A percentile compares a stretch with the other conserved stretches of the same genome.
phyloP scores from a whole-genome alignment of 768 basidiomycete genomes.

The Sarcodon sp. region DNA sequence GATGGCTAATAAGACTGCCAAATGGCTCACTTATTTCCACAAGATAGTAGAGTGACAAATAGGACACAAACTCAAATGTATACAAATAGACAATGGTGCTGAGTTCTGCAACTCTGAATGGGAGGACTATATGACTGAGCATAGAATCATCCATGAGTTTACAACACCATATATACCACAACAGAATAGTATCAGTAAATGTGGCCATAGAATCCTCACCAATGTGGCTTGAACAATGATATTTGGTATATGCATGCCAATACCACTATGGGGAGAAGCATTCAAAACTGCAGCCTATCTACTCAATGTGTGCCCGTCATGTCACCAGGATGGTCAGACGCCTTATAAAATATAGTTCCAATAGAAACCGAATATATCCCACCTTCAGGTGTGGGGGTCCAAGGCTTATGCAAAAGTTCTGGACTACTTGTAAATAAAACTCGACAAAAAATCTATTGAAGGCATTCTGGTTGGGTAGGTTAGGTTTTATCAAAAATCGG shows the following conservation, averaged over 20 bases:
- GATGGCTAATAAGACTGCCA: conserved; percentile 2
- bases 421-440: conserved; percentile 7
- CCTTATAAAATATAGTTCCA: conserved; percentile 5
- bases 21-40: conserved; percentile 1
- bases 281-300: conserved; percentile 10
- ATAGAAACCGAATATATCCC: conserved; percentile 5
- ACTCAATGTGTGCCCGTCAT: conserved; percentile 9
- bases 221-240: conserved; percentile 20
- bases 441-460: conserved; percentile 2
- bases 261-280: conserved; percentile 2
- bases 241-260: background rate
- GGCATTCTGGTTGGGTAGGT: conserved; percentile 12
- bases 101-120: background rate
- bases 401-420: conserved; percentile 9
- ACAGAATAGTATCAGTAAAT: conserved; percentile 31
- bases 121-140: background rate
- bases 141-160: background rate
- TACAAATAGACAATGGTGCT: conserved; percentile 6
- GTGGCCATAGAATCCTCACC: conserved; percentile 21
- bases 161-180: conserved; percentile 12
- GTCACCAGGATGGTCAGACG: conserved; percentile 4
- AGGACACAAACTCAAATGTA: background rate
- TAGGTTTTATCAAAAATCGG: too few relatives aligned
- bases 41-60: background rate
- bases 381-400: conserved; percentile 13